Evolutionary conservation across 495 filamentous ascomycete species (phyloP).

Genomic region (Trichoderma reesei): DNA sequence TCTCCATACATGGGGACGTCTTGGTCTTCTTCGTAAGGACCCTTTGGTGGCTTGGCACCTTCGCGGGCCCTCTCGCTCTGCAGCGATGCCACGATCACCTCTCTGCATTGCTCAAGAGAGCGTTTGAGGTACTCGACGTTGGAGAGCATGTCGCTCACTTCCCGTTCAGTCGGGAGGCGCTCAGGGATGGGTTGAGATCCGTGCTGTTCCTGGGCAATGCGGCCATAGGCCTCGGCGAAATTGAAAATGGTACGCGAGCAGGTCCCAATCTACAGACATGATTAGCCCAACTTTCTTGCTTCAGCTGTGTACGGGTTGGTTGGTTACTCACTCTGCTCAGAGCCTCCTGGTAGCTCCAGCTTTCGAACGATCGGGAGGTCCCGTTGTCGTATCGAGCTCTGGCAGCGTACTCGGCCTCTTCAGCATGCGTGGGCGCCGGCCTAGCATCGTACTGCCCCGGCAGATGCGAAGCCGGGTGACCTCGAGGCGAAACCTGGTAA

Average conservation of each 20-base stretch:
- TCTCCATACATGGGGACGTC: conserved; percentile 40
- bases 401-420: conserved; percentile 26
- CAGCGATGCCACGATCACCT: conserved; percentile 31
- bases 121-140: conserved; percentile 28
- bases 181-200: conserved; percentile 36
- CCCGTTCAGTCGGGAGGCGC: conserved; percentile 35
- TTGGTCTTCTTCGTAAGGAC: conserved; percentile 32
- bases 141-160: conserved; percentile 31
- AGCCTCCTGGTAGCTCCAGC: conserved; percentile 32
- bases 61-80: conserved; percentile 33
- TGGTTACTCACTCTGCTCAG: conserved; percentile 28
- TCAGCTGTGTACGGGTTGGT: not conserved
- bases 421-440: conserved; percentile 27
- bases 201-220: conserved; percentile 39
- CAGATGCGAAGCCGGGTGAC: conserved; percentile 23
- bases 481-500: conserved; percentile 32
- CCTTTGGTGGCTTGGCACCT: conserved; percentile 24
- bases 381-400: conserved; percentile 30
- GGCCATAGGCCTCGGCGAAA: conserved; percentile 38
- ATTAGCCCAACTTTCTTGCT: conserved; percentile 14
- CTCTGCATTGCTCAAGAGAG: conserved; percentile 27
- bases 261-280: conserved; percentile 29
- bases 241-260: conserved; percentile 34
- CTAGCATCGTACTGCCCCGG: conserved; percentile 32
- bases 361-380: conserved; percentile 30